phyloP scores from a whole-genome alignment of 148 eudicot genomes.

The Polygonum aviculare region DNA sequence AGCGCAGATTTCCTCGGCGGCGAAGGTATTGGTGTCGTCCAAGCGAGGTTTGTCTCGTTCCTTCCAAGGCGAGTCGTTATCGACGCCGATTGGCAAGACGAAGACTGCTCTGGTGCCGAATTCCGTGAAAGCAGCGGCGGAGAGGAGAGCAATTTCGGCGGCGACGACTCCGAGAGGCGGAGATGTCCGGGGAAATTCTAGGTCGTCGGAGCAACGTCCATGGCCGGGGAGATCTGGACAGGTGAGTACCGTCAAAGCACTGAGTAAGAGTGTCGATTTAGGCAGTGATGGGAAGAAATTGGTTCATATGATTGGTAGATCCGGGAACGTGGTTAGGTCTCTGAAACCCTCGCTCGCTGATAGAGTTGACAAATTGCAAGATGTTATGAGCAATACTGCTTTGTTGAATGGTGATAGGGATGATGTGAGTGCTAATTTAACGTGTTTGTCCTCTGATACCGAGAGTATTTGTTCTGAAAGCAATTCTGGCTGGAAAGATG shows the following conservation, averaged over 20 bases:
- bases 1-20: slow-evolving; percentile 33
- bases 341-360: slow-evolving; percentile 33
- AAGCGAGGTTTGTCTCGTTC: slow-evolving; percentile 60
- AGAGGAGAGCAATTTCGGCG: slow-evolving; percentile 35
- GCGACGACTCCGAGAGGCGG: slow-evolving; percentile 18
- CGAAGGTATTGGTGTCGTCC: slow-evolving; percentile 40
- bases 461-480: slow-evolving; percentile 51
- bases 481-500: slow-evolving; percentile 20
- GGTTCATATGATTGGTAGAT: slow-evolving; percentile 27
- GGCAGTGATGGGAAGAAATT: slow-evolving; percentile 32
- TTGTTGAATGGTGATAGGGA: slow-evolving; percentile 4
- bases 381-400: slow-evolving; percentile 7
- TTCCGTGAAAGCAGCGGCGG: slow-evolving; percentile 39
- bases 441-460: slow-evolving; percentile 28
- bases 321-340: slow-evolving; percentile 38
- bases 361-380: slow-evolving; percentile 22
- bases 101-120: slow-evolving; percentile 29
- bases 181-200: slow-evolving; percentile 34
- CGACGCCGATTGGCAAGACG: slow-evolving; percentile 24
- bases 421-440: slow-evolving; percentile 15
- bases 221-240: slow-evolving; percentile 64
- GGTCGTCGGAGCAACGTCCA: slow-evolving; percentile 39
- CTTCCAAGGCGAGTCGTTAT: slow-evolving; percentile 64
- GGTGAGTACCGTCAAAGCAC: slow-evolving; percentile 23
- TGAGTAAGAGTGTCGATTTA: slow-evolving; percentile 65